Evolutionary conservation across 345 rosid genomes (phyloP).

Genomic region (Citrus mangshanensis): DNA sequence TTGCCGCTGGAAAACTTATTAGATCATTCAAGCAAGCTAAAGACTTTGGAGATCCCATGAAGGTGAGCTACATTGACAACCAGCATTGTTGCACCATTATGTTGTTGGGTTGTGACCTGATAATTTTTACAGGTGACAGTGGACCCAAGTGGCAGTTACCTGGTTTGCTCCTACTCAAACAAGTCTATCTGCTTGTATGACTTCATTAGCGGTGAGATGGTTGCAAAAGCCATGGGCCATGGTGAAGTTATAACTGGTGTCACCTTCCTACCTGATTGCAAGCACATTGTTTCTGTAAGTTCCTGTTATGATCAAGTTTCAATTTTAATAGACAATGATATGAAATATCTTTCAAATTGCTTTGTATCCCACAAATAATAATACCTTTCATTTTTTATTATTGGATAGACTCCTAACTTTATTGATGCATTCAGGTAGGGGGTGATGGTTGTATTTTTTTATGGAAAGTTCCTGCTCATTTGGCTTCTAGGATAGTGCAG

Average conservation of each 20-base stretch:
- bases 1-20: constrained; percentile 59
- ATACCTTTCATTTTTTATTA: neutral
- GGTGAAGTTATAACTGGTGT: constrained; percentile 75
- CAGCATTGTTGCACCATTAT: constrained; percentile 10
- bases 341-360: constrained; percentile 9
- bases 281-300: constrained; percentile 82
- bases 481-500: constrained; percentile 53
- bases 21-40: constrained; percentile 70
- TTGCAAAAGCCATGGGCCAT: constrained; percentile 69
- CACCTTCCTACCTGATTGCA: constrained; percentile 81
- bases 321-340: constrained; percentile 4
- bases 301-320: constrained; percentile 12
- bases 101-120: constrained; percentile 14
- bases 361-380: neutral
- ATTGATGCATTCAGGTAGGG: constrained; percentile 49
- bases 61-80: constrained; percentile 44
- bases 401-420: constrained; percentile 14
- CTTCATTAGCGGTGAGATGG: constrained; percentile 60
- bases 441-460: constrained; percentile 79
- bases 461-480: constrained; percentile 64
- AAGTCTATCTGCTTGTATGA: constrained; percentile 68
- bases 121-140: constrained; percentile 50
- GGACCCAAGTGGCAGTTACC: constrained; percentile 78
- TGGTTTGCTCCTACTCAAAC: constrained; percentile 73
- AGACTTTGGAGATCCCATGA: constrained; percentile 74